Conservation (phyloP, 2,329 filamentous ascomycete species). For the Talaromyces sp. region DNA sequence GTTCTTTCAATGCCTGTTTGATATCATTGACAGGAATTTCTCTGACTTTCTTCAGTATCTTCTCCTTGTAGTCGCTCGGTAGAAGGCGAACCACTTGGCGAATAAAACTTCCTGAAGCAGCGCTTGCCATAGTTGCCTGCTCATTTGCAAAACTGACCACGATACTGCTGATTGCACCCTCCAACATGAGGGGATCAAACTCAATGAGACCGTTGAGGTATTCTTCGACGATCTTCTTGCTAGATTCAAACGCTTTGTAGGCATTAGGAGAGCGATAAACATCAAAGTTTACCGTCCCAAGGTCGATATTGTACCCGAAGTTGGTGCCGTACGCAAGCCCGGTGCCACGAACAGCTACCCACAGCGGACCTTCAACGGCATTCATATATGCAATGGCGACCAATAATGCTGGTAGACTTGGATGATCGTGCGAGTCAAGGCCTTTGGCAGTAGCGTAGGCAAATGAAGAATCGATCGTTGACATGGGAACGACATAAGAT, state of each 20-base stretch:
- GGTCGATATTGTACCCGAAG: slow-evolving; percentile 74
- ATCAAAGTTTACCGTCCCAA: slow-evolving; percentile 75
- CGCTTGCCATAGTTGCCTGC: slow-evolving; percentile 77
- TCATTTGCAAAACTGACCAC: slow-evolving; percentile 84
- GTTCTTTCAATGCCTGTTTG: slow-evolving; percentile 66
- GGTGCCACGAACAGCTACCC: slow-evolving; percentile 87
- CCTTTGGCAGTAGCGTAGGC: slow-evolving; percentile 72
- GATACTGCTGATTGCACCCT: slow-evolving; percentile 86
- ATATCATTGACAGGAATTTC: slow-evolving; percentile 74
- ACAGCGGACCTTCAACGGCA: slow-evolving; percentile 87
- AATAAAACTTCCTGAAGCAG: slow-evolving; percentile 79
- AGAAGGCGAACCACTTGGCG: slow-evolving; percentile 74
- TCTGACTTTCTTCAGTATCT: slow-evolving; percentile 72
- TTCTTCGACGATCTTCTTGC: slow-evolving; percentile 68
- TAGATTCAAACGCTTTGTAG: slow-evolving; percentile 77
- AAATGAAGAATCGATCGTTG: slow-evolving; percentile 88
- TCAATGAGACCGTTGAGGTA: slow-evolving; percentile 67
- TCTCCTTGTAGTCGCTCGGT: slow-evolving; percentile 71
- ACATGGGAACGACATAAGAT: slow-evolving; percentile 81
- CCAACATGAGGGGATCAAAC: slow-evolving; percentile 77
- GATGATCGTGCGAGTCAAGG: slow-evolving; percentile 70
- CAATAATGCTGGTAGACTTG: slow-evolving; percentile 75
- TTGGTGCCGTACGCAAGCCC: slow-evolving; percentile 87
- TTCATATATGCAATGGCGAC: slow-evolving; percentile 91
- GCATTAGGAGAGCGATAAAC: slow-evolving; percentile 89